phyloP scores from a whole-genome alignment of 805 yeast genomes.

The Candida orba region DNA sequence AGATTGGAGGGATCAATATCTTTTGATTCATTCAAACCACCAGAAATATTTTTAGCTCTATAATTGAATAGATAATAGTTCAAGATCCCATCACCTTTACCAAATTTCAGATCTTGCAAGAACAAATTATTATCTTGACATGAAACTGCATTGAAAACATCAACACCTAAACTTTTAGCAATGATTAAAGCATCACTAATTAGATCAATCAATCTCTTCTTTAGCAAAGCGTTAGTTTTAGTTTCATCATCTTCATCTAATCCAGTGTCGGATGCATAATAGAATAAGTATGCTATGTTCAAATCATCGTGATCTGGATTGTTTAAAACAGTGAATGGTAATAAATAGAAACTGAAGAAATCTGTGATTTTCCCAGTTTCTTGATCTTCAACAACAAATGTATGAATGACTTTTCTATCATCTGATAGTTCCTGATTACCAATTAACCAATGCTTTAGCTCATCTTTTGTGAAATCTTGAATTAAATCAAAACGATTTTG shows the following conservation, averaged over 20 bases:
- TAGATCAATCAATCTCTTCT: conserved; percentile 52
- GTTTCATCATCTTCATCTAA: conserved; percentile 32
- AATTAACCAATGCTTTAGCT: conserved; percentile 75
- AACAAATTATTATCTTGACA: conserved; percentile 85
- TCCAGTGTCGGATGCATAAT: conserved; percentile 75
- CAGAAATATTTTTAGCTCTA: conserved; percentile 69
- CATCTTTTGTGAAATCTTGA: conserved; percentile 63
- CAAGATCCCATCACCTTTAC: conserved; percentile 87
- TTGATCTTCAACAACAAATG: conserved; percentile 65
- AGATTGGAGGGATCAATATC: conserved; percentile 44
- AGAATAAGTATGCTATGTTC: conserved; percentile 83
- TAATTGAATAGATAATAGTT: conserved; percentile 91
- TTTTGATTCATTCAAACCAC: conserved; percentile 63
- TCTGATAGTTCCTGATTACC: conserved; percentile 36
- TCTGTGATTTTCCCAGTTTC: conserved; percentile 62
- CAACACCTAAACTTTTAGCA: conserved; percentile 62
- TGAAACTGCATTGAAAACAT: conserved; percentile 90
- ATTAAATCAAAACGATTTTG: conserved; percentile 65
- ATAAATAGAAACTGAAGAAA: conserved; percentile 79
- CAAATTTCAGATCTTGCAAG: conserved; percentile 77
- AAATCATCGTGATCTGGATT: conserved; percentile 56
- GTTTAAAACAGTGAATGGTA: conserved; percentile 79
- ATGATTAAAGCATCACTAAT: conserved; percentile 71
- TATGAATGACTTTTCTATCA: conserved; percentile 49
- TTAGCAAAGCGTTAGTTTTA: conserved; percentile 37